These are phyloP conservation scores for Phyllosticta citrichinensis DNA, from an alignment of 2,329 filamentous ascomycete species.

Conservation along the genomic window DNA sequence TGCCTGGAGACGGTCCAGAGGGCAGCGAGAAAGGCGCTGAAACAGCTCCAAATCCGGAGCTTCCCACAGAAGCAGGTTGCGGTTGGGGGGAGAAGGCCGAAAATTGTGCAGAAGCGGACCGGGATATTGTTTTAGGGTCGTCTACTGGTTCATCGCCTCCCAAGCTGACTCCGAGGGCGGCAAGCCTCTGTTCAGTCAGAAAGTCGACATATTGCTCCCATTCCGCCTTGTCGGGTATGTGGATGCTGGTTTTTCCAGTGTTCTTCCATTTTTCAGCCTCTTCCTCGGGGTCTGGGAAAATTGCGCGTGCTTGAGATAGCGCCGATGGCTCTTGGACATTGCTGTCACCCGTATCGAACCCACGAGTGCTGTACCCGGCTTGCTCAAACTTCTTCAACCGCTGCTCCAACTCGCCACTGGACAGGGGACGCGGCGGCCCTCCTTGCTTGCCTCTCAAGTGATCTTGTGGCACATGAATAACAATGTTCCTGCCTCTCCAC, in stretches of 20 bases:
- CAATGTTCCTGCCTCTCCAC: constrained; percentile 36
- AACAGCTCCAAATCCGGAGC: constrained; percentile 45
- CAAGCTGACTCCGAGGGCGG: constrained; percentile 77
- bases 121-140: constrained; percentile 51
- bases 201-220: constrained; percentile 75
- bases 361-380: constrained; percentile 57
- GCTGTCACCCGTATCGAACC: constrained; percentile 53
- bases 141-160: constrained; percentile 60
- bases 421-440: constrained; percentile 34
- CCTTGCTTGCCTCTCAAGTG: constrained; percentile 31
- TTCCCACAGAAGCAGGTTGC: constrained; percentile 66
- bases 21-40: constrained; percentile 40
- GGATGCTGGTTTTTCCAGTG: constrained; percentile 51
- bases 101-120: constrained; percentile 62
- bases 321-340: constrained; percentile 12
- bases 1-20: constrained; percentile 39
- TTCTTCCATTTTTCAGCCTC: constrained; percentile 37
- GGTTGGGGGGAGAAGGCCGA: constrained; percentile 77
- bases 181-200: constrained; percentile 82
- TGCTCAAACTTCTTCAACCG: constrained; percentile 60
- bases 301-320: constrained; percentile 50
- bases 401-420: constrained; percentile 43
- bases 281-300: constrained; percentile 48
- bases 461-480: constrained; percentile 35
- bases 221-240: constrained; percentile 59